Evolutionary conservation across 768 basidiomycete species (phyloP), one percentile per base, ranked within the genome.

Genomic region (Phlebiopsis flavidoalba): DNA sequence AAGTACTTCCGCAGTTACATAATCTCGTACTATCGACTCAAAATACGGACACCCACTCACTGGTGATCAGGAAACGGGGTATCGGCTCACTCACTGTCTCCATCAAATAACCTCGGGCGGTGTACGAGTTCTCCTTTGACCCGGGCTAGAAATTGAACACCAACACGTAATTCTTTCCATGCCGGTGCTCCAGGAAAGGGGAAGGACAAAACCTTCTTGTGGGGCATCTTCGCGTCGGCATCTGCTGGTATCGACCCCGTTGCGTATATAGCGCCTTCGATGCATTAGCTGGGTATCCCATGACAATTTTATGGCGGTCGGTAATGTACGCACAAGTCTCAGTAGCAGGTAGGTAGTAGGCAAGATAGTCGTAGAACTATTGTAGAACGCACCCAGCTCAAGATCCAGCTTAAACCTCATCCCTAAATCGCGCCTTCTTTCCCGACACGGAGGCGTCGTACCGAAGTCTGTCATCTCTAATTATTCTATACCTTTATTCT

Each of bases 31-130:
- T 3, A 51, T 43, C 15, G 6, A 36, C 31, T 53, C 37, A 35
- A 36, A n/a, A n/a, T n/a, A n/a, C 15, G 26, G 43, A 46, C 26
- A 2, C 15, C 22, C n/a, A 79, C 89, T 72, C 64, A 91, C 86
- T 94, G 90, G 69, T 95, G 93, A 69, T 95, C 93, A 21, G 93
- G 93, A 69, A 92, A 94, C 0, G 93, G n/a, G 93, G 68, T 89
- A 94, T 55, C 93, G 77, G 66, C 88, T 91, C 17, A 93, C 88
- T 46, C 90, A n/a, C n/a, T n/a, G n/a, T 77, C 8, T n/a, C 86
- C 85, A 12, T 81, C 80, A 69, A 95, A 95, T 40, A n/a, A 86
- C 74, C 50, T 74, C 73, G 2, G 86, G 75, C 3, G 85, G 81
- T n/a, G 71, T 96, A 96, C 6, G 85, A 80, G 69, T 95, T 95